Conservation (phyloP, 805 yeast genomes). For the Cyberlindnera meyerae region DNA sequence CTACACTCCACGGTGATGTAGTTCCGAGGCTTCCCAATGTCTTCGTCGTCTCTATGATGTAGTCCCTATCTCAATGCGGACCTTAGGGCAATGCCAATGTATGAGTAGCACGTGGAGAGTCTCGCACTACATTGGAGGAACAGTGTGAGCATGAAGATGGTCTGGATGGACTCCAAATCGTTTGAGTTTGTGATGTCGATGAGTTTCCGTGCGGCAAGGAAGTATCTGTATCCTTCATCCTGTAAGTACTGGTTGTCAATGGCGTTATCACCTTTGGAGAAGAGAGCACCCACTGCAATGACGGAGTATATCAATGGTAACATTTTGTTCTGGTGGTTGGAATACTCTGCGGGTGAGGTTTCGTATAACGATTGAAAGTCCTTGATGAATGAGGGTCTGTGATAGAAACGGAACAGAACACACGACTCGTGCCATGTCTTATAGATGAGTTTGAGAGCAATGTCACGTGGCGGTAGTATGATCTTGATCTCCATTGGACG, state of each 20-base stretch:
- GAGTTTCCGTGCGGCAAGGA: slow-evolving; percentile 78
- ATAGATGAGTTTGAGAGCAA: slow-evolving; percentile 66
- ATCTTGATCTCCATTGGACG: slow-evolving; percentile 43
- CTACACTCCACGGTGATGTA: slow-evolving; percentile 79
- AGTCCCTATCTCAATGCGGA: slow-evolving; percentile 83
- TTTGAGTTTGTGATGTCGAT: slow-evolving; percentile 85
- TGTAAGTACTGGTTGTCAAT: slow-evolving; percentile 32
- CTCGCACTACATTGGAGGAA: slow-evolving; percentile 89
- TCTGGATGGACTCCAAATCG: slow-evolving; percentile 77
- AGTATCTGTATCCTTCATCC: slow-evolving; percentile 76
- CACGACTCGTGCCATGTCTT: slow-evolving; percentile 87
- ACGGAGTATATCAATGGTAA: slow-evolving; percentile 79
- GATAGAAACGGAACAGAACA: slow-evolving; percentile 78
- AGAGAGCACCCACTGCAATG: slow-evolving; percentile 82
- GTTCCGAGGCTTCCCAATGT: slow-evolving; percentile 41
- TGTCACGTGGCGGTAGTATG: slow-evolving; percentile 71
- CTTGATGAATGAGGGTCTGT: slow-evolving; percentile 73
- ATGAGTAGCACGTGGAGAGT: slow-evolving; percentile 83
- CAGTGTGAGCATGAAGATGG: slow-evolving; percentile 79
- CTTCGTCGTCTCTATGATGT: slow-evolving; percentile 67
- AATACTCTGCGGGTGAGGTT: slow-evolving; percentile 69
- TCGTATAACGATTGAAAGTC: slow-evolving; percentile 74
- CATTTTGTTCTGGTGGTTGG: slow-evolving; percentile 73
- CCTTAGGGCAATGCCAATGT: slow-evolving; percentile 83
- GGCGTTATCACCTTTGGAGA: slow-evolving; percentile 38